Evolutionary conservation across 768 basidiomycete genomes (phyloP).

Genomic region (Boletus vinaceobasis): DNA sequence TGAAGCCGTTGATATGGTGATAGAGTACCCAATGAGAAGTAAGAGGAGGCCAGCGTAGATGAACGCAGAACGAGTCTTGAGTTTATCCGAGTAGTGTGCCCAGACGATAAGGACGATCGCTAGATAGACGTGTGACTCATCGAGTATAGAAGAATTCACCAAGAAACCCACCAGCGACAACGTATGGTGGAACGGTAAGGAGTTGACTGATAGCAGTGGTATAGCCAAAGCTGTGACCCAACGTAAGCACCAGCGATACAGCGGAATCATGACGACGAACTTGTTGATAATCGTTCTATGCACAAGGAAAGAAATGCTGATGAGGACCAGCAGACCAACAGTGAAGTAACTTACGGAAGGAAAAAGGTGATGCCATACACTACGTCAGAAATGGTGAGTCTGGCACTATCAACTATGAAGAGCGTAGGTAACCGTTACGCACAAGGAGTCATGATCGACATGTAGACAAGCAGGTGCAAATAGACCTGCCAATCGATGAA

Average conservation of each 20-base stretch:
- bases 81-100: conserved; percentile 57
- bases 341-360: conserved; percentile 49
- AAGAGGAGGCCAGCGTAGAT: conserved; percentile 49
- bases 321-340: neutral
- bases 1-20: conserved; percentile 55
- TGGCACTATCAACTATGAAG: neutral
- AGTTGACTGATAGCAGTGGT: conserved; percentile 55
- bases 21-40: conserved; percentile 56
- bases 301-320: neutral
- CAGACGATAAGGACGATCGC: conserved; percentile 52
- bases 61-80: conserved; percentile 54
- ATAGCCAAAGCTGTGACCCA: conserved; percentile 51
- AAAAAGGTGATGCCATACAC: conserved; percentile 72
- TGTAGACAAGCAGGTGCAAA: conserved; percentile 15
- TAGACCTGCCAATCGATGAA: conserved; percentile 62
- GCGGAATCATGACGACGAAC: conserved; percentile 22
- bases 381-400: conserved; percentile 22
- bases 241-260: neutral
- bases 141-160: neutral
- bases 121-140: conserved; percentile 18
- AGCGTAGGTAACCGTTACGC: conserved; percentile 24
- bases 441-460: conserved; percentile 60
- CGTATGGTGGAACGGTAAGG: conserved; percentile 66
- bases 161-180: conserved; percentile 52
- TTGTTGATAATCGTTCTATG: conserved; percentile 56